A percentile compares a stretch with the other conserved stretches of the same genome.
These are phyloP conservation scores for Monosporascus ibericus DNA, from an alignment of 2,329 filamentous ascomycete genomes.

Conservation along the genomic window DNA sequence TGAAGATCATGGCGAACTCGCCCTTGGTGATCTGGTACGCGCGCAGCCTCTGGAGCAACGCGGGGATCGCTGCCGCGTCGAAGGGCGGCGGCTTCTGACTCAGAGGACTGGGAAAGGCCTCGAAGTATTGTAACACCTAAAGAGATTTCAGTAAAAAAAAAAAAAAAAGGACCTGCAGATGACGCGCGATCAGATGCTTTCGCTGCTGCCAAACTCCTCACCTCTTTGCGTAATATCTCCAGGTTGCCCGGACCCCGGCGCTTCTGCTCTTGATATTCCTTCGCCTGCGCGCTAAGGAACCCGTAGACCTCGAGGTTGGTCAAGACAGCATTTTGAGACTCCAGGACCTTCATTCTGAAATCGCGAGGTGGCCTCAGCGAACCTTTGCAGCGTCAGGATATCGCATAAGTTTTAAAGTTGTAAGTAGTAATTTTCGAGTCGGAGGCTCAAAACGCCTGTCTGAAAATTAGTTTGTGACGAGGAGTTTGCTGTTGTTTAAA, in stretches of 20 bases:
- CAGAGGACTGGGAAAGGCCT: constrained; percentile 48
- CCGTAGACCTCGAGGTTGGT: constrained; percentile 69
- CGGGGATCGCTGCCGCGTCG: constrained; percentile 42
- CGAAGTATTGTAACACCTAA: constrained; percentile 57
- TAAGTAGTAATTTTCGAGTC: too few species aligned
- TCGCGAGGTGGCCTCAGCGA: too few species aligned
- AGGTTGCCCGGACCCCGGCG: constrained; percentile 51
- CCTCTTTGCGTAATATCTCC: constrained; percentile 59
- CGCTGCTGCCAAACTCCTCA: constrained; percentile 25
- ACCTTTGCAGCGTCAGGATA: too few species aligned
- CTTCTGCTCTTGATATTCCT: constrained; percentile 44
- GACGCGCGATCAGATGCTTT: too few species aligned
- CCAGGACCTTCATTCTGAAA: constrained; percentile 60
- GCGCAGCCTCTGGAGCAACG: constrained; percentile 49
- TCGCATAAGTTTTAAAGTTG: too few species aligned
- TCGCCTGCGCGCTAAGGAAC: constrained; percentile 53
- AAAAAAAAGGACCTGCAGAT: too few species aligned
- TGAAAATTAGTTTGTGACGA: too few species aligned
- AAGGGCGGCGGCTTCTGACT: constrained; percentile 50
- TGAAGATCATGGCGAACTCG: constrained; percentile 63
- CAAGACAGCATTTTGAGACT: constrained; percentile 62
- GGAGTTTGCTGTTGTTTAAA: too few species aligned
- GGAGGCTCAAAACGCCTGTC: too few species aligned
- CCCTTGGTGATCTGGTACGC: constrained; percentile 59
- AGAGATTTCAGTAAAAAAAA: not conserved